Evolutionary conservation across 2,329 filamentous ascomycete species (phyloP), one percentile per base, ranked within the genome.

Genomic region (Colletotrichum sp.): DNA sequence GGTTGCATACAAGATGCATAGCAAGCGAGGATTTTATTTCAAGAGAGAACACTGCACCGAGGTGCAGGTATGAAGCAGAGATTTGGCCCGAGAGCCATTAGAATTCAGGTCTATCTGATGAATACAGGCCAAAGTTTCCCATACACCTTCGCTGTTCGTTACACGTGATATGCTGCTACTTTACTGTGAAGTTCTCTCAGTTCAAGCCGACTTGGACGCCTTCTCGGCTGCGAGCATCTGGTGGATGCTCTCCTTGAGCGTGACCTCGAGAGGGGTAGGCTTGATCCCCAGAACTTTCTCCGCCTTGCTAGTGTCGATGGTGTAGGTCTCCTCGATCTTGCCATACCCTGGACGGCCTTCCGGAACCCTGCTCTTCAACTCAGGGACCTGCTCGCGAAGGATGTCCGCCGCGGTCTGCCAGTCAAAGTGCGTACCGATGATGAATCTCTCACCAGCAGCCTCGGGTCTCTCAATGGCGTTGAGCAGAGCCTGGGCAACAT

Each of bases 401-500:
- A 74, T 7, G 67, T 91, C 86, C 6, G 80, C 76, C 0, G 86
- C 87, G 43, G 93, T 89, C 80, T 89, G 86, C 80, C 89, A 89
- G 81, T 94, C 94, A 68, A 93, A 94, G 79, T 90, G 87, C 1
- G 90, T 91, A 0, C 89, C 89, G 0, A 92, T 90, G 59, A 93
- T 92, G 84, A 93, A 94, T 3, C 93, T 88, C 82, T 92, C 89
- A 43, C 88, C 87, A 0, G 90, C 91, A 1, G 90, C 92, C 24
- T 90, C 89, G 1, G 89, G 86, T 30, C 90, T 86, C 77, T 91
- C 83, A 61, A 91, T 85, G 0, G 92, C 91, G 28, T 87, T 87
- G n/a, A 95, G 88, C 77, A 95, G 93, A 0, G 90, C 90, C 7
- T 89, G 83, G 0, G 93, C 93, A 1, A 94, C 89, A 78, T 95